phyloP scores from a whole-genome alignment of 2,329 filamentous ascomycete species.

The Fusarium nanum region DNA sequence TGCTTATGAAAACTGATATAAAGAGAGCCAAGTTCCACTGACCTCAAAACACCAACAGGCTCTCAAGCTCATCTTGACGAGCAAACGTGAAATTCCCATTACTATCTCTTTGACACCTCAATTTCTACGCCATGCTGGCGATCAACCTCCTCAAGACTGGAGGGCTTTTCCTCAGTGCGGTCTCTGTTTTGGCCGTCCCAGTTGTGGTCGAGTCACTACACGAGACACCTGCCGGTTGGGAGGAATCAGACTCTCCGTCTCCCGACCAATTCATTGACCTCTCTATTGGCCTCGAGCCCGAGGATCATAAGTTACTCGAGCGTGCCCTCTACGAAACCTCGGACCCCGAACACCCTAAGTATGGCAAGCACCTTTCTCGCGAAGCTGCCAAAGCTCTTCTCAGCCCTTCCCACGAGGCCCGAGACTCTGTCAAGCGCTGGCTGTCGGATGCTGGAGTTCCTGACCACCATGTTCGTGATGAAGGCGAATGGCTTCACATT shows the following conservation, averaged over 20 bases:
- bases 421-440: conserved; percentile 59
- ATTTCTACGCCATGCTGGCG: conserved; percentile 11
- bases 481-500: conserved; percentile 57
- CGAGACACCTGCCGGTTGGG: conserved; percentile 41
- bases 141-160: conserved; percentile 8
- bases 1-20: conserved; percentile 18
- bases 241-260: conserved; percentile 29
- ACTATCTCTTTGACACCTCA: not conserved
- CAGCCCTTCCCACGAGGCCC: conserved; percentile 55
- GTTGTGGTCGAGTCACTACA: conserved; percentile 41
- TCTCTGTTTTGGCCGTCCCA: conserved; percentile 21
- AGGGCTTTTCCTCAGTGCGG: conserved; percentile 21
- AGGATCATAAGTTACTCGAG: conserved; percentile 51
- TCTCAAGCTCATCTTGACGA: conserved; percentile 3
- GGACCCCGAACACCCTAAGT: conserved; percentile 58
- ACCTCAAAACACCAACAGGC: not conserved
- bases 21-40: conserved; percentile 6
- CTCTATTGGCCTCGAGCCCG: conserved; percentile 48
- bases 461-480: conserved; percentile 51
- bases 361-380: conserved; percentile 62
- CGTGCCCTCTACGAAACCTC: conserved; percentile 61
- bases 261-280: conserved; percentile 43
- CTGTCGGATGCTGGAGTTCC: conserved; percentile 54
- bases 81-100: not conserved
- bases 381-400: conserved; percentile 63